Conservation (phyloP, 1,284 basidiomycete species). For the Mycena sp. region DNA sequence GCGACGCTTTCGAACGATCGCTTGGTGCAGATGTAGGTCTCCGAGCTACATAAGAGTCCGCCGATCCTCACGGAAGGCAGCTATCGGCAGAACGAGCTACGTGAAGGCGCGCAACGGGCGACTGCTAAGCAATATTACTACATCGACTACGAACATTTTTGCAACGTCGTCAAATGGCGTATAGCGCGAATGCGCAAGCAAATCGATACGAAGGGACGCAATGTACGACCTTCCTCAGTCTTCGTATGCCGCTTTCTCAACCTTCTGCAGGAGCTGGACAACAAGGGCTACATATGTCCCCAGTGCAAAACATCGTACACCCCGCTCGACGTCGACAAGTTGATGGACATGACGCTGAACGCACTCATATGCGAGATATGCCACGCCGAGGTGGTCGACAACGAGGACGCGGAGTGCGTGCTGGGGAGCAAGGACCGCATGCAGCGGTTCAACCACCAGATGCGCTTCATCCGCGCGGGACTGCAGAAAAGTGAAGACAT, state of each 20-base stretch:
- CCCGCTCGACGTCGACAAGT: constrained; percentile 85
- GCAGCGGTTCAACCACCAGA: constrained; percentile 94
- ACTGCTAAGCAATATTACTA: constrained; percentile 93
- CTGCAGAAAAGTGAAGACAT: constrained; percentile 92
- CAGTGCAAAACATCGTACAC: constrained; percentile 88
- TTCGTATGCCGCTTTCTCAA: background rate
- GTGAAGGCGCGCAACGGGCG: constrained; percentile 83
- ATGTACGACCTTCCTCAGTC: constrained; percentile 57
- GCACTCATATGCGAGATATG: constrained; percentile 84
- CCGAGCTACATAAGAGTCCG: too few relatives aligned
- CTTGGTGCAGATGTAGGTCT: constrained; percentile 69
- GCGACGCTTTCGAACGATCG: constrained; percentile 88
- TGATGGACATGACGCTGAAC: constrained; percentile 75
- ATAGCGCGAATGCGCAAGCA: constrained; percentile 93
- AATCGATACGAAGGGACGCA: constrained; percentile 89
- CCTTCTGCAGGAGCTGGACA: constrained; percentile 84
- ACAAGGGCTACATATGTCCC: constrained; percentile 96
- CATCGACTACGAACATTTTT: constrained; percentile 95
- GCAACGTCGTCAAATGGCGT: constrained; percentile 98
- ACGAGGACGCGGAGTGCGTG: constrained; percentile 90
- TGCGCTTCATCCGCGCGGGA: constrained; percentile 87
- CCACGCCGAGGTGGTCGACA: constrained; percentile 85
- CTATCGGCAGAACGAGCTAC: constrained; percentile 87
- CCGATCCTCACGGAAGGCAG: constrained; percentile 47
- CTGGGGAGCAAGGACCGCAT: constrained; percentile 91